Conservation (phyloP, 2,329 filamentous ascomycete species). For the Falciphora oryzae region DNA sequence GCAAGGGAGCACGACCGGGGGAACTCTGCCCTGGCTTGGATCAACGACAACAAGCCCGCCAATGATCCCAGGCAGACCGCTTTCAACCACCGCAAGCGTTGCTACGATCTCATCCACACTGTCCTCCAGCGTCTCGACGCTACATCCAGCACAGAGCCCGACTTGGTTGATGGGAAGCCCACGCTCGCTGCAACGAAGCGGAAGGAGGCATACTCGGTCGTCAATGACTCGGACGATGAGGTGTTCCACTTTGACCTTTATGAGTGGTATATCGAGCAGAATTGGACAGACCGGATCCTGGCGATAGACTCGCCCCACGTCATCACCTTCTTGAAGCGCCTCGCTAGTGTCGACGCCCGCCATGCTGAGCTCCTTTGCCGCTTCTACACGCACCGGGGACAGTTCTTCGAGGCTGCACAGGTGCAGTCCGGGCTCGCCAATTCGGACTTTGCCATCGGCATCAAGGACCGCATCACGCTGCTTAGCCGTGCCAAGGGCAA, state of each 20-base stretch:
- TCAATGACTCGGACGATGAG: conserved; percentile 82
- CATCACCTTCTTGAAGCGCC: conserved; percentile 75
- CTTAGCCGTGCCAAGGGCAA: conserved; percentile 89
- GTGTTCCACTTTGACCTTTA: conserved; percentile 97
- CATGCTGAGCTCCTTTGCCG: conserved; percentile 90
- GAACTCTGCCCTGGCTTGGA: conserved; percentile 77
- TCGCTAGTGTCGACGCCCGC: conserved; percentile 63
- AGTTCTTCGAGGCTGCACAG: conserved; percentile 80
- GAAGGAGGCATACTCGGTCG: conserved; percentile 83
- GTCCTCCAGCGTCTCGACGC: conserved; percentile 73
- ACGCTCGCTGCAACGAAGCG: conserved; percentile 73
- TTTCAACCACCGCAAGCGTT: conserved; percentile 67
- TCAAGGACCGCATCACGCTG: conserved; percentile 83
- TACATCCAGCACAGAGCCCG: conserved; percentile 61
- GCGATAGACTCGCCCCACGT: conserved; percentile 81
- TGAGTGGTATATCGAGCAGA: conserved; percentile 88
- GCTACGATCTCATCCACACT: conserved; percentile 84
- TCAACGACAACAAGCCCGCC: conserved; percentile 73
- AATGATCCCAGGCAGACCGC: conserved; percentile 62
- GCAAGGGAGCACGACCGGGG: conserved; percentile 81
- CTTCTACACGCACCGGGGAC: conserved; percentile 80
- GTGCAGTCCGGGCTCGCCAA: conserved; percentile 81
- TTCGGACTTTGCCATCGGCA: conserved; percentile 71
- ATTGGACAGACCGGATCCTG: conserved; percentile 79
- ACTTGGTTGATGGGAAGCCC: conserved; percentile 69